Evolutionary conservation across 768 basidiomycete genomes (phyloP), one percentile per base, ranked within the genome.

Genomic region (Pilatotrama ljubarskyi): DNA sequence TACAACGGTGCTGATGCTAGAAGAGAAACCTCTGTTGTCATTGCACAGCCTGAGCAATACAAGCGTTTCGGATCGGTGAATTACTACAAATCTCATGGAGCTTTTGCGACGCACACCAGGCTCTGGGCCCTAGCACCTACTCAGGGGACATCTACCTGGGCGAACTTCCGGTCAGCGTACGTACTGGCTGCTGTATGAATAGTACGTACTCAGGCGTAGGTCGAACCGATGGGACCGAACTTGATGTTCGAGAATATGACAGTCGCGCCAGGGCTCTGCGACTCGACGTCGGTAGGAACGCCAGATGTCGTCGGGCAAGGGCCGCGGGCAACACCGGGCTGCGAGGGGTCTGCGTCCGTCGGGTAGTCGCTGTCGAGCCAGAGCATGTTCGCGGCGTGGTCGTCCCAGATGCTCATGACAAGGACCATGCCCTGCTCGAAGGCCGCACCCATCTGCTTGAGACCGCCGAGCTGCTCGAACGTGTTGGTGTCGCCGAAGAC

Each of bases 221-320:
- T 82, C 26, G 79, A 77, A 61, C 77, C 78, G 66, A 82, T 78
- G 68, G 75, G 72, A 56, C 81, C 82, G 67, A 78, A 79, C 69
- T 73, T 77, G 75, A 83, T 84, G 77, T 83, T 83, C 32, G 81
- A 82, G 78, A 68, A 84, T 58, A 73, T 76, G 70, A 84, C 82
- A 20, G 73, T 72, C 29, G 80, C 75, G 67, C 73, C 73, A 50
- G 80, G 67, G 63, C 61, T 53, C 50, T 71, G 50, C 22, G 68
- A 44, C 70, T 82, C 81, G 63, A 83, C 77, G 40, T 78, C 74
- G 5, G 69, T 65, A 55, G 82, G 81, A 3, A 66, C 70, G 58
- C 82, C 82, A 38, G 80, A 80, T 43, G 69, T 70, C 51, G 80
- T 80, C 2, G 82, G 51, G 74, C 81, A 83, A 50, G 77, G 71